These are phyloP conservation scores for Boletus rex-veris DNA, from an alignment of 768 basidiomycete species.

Conservation along the genomic window DNA sequence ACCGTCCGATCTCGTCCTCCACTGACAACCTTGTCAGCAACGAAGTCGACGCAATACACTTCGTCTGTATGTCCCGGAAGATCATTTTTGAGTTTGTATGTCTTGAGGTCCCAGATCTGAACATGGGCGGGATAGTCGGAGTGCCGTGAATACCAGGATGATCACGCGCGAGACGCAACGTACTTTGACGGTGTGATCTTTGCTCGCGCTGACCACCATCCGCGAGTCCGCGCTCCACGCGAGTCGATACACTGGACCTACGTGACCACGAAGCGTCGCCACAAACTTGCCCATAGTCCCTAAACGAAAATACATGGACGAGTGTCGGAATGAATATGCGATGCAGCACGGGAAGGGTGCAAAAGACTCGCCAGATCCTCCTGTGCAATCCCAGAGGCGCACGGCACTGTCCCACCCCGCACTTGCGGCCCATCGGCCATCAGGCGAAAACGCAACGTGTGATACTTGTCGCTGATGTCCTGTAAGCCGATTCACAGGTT, in stretches of 20 bases:
- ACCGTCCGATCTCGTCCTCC: slow-evolving; percentile 90
- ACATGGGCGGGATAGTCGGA: neutral
- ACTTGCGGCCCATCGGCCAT: slow-evolving; percentile 87
- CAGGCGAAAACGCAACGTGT: slow-evolving; percentile 93
- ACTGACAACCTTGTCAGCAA: slow-evolving; percentile 98
- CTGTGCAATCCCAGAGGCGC: slow-evolving; percentile 80
- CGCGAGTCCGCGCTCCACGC: slow-evolving; percentile 95
- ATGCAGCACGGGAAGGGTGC: neutral
- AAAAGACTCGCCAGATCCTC: slow-evolving; percentile 41
- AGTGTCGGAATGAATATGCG: neutral
- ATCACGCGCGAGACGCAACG: slow-evolving; percentile 17
- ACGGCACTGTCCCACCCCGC: slow-evolving; percentile 90
- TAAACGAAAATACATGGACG: neutral
- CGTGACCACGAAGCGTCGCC: slow-evolving; percentile 86
- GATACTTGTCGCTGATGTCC: slow-evolving; percentile 95
- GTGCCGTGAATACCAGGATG: neutral
- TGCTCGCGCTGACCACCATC: slow-evolving; percentile 90
- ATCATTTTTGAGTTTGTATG: slow-evolving; percentile 91
- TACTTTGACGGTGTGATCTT: slow-evolving; percentile 95
- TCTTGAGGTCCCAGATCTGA: slow-evolving; percentile 93
- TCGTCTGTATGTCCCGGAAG: slow-evolving; percentile 96
- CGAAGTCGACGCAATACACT: slow-evolving; percentile 98
- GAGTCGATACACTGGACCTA: slow-evolving; percentile 90
- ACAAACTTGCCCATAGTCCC: slow-evolving; percentile 82
- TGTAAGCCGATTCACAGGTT: slow-evolving; percentile 75